Conservation (phyloP, 192 early-diverging fungal genomes). For the Backusella psychrophila region DNA sequence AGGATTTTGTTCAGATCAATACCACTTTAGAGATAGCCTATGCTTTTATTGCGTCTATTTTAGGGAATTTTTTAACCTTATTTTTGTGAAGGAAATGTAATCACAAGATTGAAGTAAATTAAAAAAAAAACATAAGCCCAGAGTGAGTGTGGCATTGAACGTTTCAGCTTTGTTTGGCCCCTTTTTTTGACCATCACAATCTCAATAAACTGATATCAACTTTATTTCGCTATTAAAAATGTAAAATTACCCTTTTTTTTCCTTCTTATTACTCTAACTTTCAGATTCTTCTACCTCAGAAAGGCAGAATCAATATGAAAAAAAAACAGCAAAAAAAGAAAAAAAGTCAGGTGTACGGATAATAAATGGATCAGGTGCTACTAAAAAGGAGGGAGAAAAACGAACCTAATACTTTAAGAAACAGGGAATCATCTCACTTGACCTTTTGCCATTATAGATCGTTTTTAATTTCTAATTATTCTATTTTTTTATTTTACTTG, state of each 20-base stretch:
- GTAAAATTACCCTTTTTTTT: not conserved
- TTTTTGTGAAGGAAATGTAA: not conserved
- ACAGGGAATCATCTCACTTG: not conserved
- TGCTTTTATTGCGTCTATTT: too few relatives aligned
- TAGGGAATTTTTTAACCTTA: not conserved
- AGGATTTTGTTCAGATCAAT: too few relatives aligned
- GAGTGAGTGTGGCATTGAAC: not conserved
- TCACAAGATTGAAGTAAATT: not conserved
- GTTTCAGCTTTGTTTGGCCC: not conserved
- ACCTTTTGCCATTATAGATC: not conserved
- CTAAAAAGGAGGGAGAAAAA: not conserved
- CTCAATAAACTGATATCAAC: not conserved
- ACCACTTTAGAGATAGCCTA: too few relatives aligned
- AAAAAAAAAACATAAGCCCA: not conserved
- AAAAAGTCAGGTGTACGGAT: not conserved
- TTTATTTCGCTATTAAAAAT: too few relatives aligned
- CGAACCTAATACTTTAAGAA: not conserved
- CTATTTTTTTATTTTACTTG: not conserved
- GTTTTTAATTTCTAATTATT: not conserved
- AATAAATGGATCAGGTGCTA: not conserved
- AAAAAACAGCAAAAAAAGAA: not conserved
- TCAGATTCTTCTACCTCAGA: not conserved
- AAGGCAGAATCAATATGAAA: not conserved
- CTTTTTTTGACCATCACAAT: not conserved
- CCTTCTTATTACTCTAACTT: not conserved